phyloP scores from a whole-genome alignment of 345 rosid genomes.

The Heritiera fomes region DNA sequence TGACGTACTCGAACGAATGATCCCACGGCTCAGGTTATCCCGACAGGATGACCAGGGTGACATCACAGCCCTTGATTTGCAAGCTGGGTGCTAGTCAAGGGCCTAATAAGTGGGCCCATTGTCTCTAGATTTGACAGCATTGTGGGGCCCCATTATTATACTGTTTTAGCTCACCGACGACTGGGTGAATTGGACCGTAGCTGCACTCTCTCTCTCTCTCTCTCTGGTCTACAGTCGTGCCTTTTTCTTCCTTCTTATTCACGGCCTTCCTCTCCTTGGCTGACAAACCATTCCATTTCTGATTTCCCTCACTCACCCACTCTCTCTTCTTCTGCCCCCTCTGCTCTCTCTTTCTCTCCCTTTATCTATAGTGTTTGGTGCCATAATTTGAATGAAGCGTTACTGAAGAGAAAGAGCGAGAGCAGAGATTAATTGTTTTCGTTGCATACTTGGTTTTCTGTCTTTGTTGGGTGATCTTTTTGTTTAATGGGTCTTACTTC shows the following conservation, averaged over 20 bases:
- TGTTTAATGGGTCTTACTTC: constrained; percentile 64
- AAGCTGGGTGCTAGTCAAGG: constrained; percentile 37
- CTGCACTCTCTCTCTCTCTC: not conserved
- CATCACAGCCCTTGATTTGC: constrained; percentile 31
- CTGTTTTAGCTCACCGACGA: constrained; percentile 57
- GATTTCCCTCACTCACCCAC: constrained; percentile 24
- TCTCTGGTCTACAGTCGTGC: constrained; percentile 12
- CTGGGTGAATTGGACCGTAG: constrained; percentile 32
- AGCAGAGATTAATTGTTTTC: not conserved
- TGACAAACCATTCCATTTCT: constrained; percentile 12
- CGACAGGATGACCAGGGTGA: not conserved
- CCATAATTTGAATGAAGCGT: not conserved
- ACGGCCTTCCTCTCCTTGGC: constrained; percentile 33
- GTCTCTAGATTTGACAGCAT: constrained; percentile 30
- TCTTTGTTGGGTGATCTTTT: not conserved
- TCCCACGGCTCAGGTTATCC: constrained; percentile 34
- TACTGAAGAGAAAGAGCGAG: not conserved
- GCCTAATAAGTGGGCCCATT: constrained; percentile 38
- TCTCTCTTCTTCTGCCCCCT: constrained; percentile 15
- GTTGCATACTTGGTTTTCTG: not conserved
- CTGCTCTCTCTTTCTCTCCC: not conserved
- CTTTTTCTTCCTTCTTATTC: constrained; percentile 75
- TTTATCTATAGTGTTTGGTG: not conserved
- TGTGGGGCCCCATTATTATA: constrained; percentile 39
- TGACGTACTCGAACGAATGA: constrained; percentile 32